Conservation (phyloP, 2,329 filamentous ascomycete genomes). For the Colletotrichum viniferum region DNA sequence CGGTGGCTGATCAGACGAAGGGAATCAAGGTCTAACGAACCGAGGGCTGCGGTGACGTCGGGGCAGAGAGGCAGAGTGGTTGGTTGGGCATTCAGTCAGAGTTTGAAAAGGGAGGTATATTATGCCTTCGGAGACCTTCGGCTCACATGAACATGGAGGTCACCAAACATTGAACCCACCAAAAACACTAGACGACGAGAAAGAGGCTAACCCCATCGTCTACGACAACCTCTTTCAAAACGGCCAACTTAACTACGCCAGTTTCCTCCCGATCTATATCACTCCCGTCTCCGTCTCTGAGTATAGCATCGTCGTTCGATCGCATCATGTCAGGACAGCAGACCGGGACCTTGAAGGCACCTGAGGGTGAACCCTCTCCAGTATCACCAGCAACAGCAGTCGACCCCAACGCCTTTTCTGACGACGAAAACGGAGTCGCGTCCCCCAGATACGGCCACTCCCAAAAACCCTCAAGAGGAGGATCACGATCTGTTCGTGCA, state of each 20-base stretch:
- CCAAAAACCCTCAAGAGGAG: conserved; percentile 5
- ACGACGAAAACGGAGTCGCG: not conserved
- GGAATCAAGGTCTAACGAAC: conserved; percentile 7
- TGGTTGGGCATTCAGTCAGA: not conserved
- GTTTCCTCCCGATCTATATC: not conserved
- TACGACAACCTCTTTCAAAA: not conserved
- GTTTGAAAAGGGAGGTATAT: conserved; percentile 9
- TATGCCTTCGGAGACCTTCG: conserved; percentile 7
- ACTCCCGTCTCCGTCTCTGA: not conserved
- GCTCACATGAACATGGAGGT: not conserved
- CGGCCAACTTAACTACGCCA: not conserved
- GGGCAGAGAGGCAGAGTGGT: not conserved
- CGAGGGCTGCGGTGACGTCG: conserved; percentile 16
- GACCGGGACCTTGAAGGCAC: conserved; percentile 10
- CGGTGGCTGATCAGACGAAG: conserved; percentile 19
- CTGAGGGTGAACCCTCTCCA: conserved; percentile 14
- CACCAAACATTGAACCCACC: not conserved
- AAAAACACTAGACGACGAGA: conserved; percentile 3
- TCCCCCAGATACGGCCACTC: not conserved
- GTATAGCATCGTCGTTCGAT: not conserved
- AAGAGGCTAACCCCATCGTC: not conserved
- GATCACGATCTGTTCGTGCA: not conserved
- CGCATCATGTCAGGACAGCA: conserved; percentile 20
- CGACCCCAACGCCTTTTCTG: conserved; percentile 14
- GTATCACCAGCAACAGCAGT: conserved; percentile 20